Evolutionary conservation across 257 asterid species (phyloP).

Genomic region (Solanum sitiens): DNA sequence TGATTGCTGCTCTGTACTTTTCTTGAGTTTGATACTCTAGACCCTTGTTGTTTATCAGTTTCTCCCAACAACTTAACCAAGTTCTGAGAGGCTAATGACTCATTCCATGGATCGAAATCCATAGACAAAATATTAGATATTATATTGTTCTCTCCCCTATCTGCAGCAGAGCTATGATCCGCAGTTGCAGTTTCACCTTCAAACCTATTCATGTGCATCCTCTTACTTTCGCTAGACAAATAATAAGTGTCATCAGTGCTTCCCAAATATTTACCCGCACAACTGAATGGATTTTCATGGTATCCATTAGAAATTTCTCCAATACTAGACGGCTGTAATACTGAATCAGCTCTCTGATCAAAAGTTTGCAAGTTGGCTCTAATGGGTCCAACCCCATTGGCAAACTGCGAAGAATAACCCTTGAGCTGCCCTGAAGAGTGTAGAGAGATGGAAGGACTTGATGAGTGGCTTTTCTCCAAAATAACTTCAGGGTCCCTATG

Average conservation of each 20-base stretch:
- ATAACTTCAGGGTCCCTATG: slow-evolving; percentile 47
- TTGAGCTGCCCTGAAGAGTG: slow-evolving; percentile 25
- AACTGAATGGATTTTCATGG: slow-evolving; percentile 22
- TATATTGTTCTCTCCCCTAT: slow-evolving; percentile 77
- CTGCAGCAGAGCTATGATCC: slow-evolving; percentile 11
- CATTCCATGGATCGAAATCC: slow-evolving; percentile 78
- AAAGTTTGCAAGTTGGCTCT: slow-evolving; percentile 31
- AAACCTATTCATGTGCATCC: slow-evolving; percentile 31
- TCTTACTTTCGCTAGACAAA: slow-evolving; percentile 22
- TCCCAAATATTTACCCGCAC: slow-evolving; percentile 15
- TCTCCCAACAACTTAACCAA: slow-evolving; percentile 54
- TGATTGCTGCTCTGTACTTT: slow-evolving; percentile 58
- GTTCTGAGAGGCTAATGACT: slow-evolving; percentile 59
- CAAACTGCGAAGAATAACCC: slow-evolving; percentile 19
- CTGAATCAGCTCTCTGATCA: slow-evolving; percentile 34
- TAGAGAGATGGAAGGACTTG: slow-evolving; percentile 26
- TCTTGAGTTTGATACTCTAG: slow-evolving; percentile 49
- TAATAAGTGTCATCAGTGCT: slow-evolving; percentile 25
- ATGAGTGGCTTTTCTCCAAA: slow-evolving; percentile 15
- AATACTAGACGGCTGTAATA: slow-evolving; percentile 33
- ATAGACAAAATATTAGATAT: slow-evolving; percentile 76
- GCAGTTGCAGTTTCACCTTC: slow-evolving; percentile 31
- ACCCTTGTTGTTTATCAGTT: slow-evolving; percentile 34
- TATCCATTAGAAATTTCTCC: slow-evolving; percentile 23
- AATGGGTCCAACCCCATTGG: slow-evolving; percentile 20